phyloP scores from a whole-genome alignment of 2,329 filamentous ascomycete species.

The Colletotrichum brevisporum region DNA sequence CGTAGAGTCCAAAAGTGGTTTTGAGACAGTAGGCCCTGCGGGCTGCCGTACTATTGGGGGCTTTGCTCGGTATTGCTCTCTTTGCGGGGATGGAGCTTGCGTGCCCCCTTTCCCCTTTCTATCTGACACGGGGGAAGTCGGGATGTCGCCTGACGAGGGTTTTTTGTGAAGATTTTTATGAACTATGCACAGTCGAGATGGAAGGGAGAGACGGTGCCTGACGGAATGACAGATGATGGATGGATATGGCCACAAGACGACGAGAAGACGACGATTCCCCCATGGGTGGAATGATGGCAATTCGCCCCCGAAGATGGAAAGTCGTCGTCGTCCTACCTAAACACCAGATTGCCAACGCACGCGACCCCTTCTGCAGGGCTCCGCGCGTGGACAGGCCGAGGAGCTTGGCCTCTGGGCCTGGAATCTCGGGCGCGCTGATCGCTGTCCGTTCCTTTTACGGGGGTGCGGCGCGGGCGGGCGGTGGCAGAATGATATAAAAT shows the following conservation, averaged over 20 bases:
- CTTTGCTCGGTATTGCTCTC: background rate
- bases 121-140: too few relatives aligned
- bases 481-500: background rate
- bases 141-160: too few relatives aligned
- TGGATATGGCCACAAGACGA: background rate
- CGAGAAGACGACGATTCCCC: too few relatives aligned
- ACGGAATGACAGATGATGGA: background rate
- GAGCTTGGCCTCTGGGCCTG: slow-evolving; percentile 7
- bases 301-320: background rate
- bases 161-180: too few relatives aligned
- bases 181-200: too few relatives aligned
- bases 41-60: too few relatives aligned
- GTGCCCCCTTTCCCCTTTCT: background rate
- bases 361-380: background rate
- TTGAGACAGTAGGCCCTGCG: too few relatives aligned
- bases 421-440: slow-evolving; percentile 20
- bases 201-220: too few relatives aligned
- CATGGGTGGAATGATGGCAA: background rate
- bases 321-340: too few relatives aligned
- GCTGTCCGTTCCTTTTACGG: background rate
- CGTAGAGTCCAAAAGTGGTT: too few relatives aligned
- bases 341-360: background rate
- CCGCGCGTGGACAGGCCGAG: slow-evolving; percentile 12
- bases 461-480: background rate
- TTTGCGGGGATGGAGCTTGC: background rate